These are phyloP conservation scores for Tetrapyrgos nigripes DNA, from an alignment of 1,284 basidiomycete species.

Conservation along the genomic window DNA sequence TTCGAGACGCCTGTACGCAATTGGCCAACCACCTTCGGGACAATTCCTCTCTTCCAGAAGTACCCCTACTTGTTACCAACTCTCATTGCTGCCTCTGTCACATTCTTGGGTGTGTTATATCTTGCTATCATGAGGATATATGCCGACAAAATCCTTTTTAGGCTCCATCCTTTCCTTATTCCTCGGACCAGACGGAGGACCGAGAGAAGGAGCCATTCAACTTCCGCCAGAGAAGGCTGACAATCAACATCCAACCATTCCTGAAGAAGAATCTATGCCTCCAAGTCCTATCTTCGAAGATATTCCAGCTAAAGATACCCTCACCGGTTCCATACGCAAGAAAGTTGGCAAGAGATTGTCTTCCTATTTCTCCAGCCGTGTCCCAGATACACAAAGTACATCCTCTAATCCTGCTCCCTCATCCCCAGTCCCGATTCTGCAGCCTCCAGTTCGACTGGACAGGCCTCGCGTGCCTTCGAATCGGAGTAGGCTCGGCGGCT, in stretches of 20 bases:
- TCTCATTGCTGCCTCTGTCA: slow-evolving; percentile 75
- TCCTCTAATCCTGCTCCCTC: slow-evolving; percentile 30
- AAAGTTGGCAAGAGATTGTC: slow-evolving; percentile 9
- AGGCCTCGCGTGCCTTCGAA: slow-evolving; percentile 54
- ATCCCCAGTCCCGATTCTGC: slow-evolving; percentile 51
- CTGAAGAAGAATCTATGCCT: slow-evolving; percentile 55
- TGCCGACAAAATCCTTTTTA: slow-evolving; percentile 25
- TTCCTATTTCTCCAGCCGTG: slow-evolving; percentile 45
- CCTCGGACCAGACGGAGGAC: slow-evolving; percentile 89
- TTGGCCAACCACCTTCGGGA: slow-evolving; percentile 79
- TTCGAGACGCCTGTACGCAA: slow-evolving; percentile 89
- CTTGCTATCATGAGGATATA: slow-evolving; percentile 6
- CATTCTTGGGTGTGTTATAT: slow-evolving; percentile 64
- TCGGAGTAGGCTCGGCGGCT: slow-evolving; percentile 63
- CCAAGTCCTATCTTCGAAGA: slow-evolving; percentile 52
- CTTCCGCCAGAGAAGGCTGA: slow-evolving; percentile 76
- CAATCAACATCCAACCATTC: slow-evolving; percentile 54
- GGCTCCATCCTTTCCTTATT: slow-evolving; percentile 90
- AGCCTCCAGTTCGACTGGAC: slow-evolving; percentile 42
- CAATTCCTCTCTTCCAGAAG: slow-evolving; percentile 72
- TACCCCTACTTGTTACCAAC: slow-evolving; percentile 96
- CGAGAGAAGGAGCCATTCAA: slow-evolving; percentile 83
- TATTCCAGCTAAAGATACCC: slow-evolving; percentile 28
- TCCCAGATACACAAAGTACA: slow-evolving; percentile 45
- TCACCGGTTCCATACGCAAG: slow-evolving; percentile 17